phyloP scores from a whole-genome alignment of 345 rosid genomes.

The Lagerstroemia speciosa region DNA sequence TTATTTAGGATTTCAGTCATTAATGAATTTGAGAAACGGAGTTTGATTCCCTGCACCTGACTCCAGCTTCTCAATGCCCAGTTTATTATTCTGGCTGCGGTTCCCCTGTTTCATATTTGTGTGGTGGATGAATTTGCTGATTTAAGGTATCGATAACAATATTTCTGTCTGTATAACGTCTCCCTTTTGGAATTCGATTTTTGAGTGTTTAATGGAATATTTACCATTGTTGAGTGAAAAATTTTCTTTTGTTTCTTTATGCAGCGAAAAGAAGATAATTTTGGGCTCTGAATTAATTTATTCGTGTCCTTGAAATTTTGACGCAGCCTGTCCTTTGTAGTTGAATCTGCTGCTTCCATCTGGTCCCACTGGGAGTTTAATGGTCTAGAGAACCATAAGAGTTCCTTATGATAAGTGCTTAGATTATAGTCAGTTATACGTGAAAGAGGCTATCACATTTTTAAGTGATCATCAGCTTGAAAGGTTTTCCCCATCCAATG shows the following conservation, averaged over 20 bases:
- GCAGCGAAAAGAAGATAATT: background rate
- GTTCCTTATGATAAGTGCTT: background rate
- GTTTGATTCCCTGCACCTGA: background rate
- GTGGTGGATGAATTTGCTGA: background rate
- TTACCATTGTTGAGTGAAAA: background rate
- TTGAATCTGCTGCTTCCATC: background rate
- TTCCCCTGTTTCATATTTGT: background rate
- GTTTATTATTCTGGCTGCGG: background rate
- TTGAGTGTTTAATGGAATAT: background rate
- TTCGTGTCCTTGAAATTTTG: background rate
- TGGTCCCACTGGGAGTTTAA: conserved; percentile 3
- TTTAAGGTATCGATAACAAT: background rate
- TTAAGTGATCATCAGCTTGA: conserved; percentile 20
- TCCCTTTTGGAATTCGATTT: no score
- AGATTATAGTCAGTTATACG: conserved; percentile 6
- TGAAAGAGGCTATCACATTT: conserved; percentile 18
- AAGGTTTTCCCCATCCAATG: conserved; percentile 5
- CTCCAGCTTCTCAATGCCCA: background rate
- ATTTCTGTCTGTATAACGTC: no score
- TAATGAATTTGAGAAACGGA: background rate
- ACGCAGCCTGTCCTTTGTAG: background rate
- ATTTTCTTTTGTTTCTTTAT: background rate
- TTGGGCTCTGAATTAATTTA: conserved; percentile 1
- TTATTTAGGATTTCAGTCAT: conserved; percentile 1
- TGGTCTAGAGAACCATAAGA: background rate